Conservation (phyloP, 1,139 yeast genomes). For the Komagataea norvegica region DNA sequence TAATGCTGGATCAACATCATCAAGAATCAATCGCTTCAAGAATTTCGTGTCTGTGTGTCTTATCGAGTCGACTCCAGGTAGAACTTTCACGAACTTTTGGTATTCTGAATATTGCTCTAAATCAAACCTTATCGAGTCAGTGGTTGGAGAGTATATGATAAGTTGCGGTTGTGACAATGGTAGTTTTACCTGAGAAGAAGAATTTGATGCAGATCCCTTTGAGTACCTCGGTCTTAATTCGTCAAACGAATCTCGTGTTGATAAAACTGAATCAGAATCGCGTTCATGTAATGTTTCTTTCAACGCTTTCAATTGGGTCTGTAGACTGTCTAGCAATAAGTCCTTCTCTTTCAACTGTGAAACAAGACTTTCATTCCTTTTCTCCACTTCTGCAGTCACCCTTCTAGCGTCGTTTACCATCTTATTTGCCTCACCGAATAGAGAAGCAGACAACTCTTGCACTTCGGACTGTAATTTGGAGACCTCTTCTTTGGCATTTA, state of each 20-base stretch:
- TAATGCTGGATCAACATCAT: constrained; percentile 75
- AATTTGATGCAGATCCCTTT: constrained; percentile 4
- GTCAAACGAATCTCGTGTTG: constrained; percentile 15
- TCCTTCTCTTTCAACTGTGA: constrained; percentile 74
- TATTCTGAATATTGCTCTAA: constrained; percentile 35
- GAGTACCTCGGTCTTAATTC: constrained; percentile 11
- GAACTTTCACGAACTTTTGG: constrained; percentile 31
- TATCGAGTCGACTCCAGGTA: constrained; percentile 30
- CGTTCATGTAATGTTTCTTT: constrained; percentile 51
- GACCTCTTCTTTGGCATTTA: constrained; percentile 55
- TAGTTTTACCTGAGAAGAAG: constrained; percentile 17
- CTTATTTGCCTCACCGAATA: constrained; percentile 74
- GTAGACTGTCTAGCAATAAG: constrained; percentile 57
- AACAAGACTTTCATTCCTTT: constrained; percentile 45
- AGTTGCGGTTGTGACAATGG: constrained; percentile 15
- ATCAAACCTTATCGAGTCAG: constrained; percentile 58
- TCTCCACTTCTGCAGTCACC: constrained; percentile 49
- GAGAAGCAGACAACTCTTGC: constrained; percentile 69
- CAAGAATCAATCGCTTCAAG: constrained; percentile 60
- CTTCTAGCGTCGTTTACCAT: constrained; percentile 72
- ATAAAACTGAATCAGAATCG: constrained; percentile 32
- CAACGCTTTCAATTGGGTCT: constrained; percentile 64
- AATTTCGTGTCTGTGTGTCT: constrained; percentile 41
- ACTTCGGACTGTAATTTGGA: constrained; percentile 61
- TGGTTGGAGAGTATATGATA: constrained; percentile 46